These are phyloP conservation scores for Mycosphaerelloides madeirae DNA, from an alignment of 2,329 filamentous ascomycete genomes.

Conservation along the genomic window DNA sequence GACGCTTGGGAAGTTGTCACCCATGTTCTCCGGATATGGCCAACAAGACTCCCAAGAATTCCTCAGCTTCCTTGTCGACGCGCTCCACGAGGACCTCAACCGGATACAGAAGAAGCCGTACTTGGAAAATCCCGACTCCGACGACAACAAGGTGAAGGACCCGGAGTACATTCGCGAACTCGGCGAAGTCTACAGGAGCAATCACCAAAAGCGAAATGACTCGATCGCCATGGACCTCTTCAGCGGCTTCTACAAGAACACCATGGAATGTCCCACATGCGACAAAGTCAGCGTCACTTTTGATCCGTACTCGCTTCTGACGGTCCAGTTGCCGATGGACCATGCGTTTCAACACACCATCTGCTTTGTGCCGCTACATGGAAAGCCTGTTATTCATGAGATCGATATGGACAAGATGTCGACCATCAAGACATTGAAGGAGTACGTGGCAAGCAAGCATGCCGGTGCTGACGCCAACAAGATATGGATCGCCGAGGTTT, in stretches of 20 bases:
- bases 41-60: constrained; percentile 99
- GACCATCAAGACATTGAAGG: constrained; percentile 64
- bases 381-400: constrained; percentile 64
- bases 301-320: constrained; percentile 93
- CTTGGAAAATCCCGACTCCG: constrained; percentile 94
- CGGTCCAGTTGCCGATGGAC: constrained; percentile 82
- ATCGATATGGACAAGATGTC: constrained; percentile 77
- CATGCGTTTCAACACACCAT: constrained; percentile 72
- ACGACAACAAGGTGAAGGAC: constrained; percentile 88
- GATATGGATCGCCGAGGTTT: constrained; percentile 78
- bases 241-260: constrained; percentile 97
- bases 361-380: constrained; percentile 71
- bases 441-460: constrained; percentile 53
- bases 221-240: constrained; percentile 95
- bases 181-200: constrained; percentile 83
- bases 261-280: constrained; percentile 84
- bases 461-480: constrained; percentile 50
- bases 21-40: constrained; percentile 86
- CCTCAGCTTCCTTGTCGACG: constrained; percentile 88
- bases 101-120: constrained; percentile 94
- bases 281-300: constrained; percentile 97
- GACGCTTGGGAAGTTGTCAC: constrained; percentile 72
- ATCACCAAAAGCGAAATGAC: constrained; percentile 87
- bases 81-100: constrained; percentile 90
- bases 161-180: constrained; percentile 74